Evolutionary conservation across 257 asterid species (phyloP), one percentile per base, ranked within the genome.

Genomic region (Lantana camara): DNA sequence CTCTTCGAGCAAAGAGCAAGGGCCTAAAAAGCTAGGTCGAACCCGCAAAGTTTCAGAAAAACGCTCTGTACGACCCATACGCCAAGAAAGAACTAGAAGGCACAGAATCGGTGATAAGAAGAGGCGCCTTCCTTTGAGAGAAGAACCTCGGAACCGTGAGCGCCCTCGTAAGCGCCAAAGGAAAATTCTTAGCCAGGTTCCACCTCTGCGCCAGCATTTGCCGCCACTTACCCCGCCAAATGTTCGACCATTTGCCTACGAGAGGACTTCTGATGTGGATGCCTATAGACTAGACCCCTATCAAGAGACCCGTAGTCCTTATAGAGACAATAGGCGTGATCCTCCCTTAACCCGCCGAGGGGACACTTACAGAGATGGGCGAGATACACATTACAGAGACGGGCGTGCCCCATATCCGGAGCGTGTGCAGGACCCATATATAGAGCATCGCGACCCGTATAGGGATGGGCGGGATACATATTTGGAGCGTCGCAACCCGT

Each of bases 211-310:
- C n/a, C n/a, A n/a, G n/a, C n/a, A 59, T 57, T 66, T 45, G 29
- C 66, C 77, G 47, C 59, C 60, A 47, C 85, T 60, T 34, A 66
- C 44, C 32, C 77, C 69, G 48, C 51, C 63, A 45, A 52, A 53
- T 23, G 55, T 58, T 73, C 83, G 80, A 49, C 72, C 81, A 10
- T 77, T 75, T 67, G 75, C 63, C 40, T 74, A 78, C 47, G 82
- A 71, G 45, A 82, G 93, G 75, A 41, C 76, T 49, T 67, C 70
- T 12, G 80, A 74, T 35, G 72, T 22, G 10, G 76, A 73, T 72
- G 70, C 72, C 67, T 78, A 81, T 59, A 75, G 82, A 52, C 74
- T 68, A 34, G 75, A 76, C 17, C 60, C 71, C 1, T 57, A 48
- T 47, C 20, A 69, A 57, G 59, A 41, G 20, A 79, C 20, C 55